Conservation (phyloP, 2,329 filamentous ascomycete genomes). For the Thyridium curvatum region DNA sequence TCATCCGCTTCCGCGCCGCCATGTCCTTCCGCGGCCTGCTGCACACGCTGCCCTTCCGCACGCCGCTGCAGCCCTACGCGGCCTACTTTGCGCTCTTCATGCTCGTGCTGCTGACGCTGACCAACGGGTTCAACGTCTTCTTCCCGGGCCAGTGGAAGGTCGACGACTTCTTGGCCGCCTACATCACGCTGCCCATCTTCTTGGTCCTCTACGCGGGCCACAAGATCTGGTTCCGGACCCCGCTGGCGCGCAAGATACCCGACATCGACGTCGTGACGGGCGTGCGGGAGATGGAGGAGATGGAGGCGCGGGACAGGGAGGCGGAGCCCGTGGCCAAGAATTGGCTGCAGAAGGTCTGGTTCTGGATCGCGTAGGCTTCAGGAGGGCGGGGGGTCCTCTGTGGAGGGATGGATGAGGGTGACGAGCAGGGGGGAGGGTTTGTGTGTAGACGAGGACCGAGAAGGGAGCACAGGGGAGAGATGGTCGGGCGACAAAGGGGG, state of each 20-base stretch:
- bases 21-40: constrained; percentile 46
- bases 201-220: constrained; percentile 54
- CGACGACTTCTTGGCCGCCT: constrained; percentile 57
- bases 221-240: constrained; percentile 43
- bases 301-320: constrained; percentile 38
- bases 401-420: too few relatives aligned
- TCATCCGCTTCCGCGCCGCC: constrained; percentile 52
- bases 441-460: too few relatives aligned
- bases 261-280: constrained; percentile 52
- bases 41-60: constrained; percentile 43
- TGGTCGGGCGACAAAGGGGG: too few relatives aligned
- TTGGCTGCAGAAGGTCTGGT: constrained; percentile 45
- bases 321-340: constrained; percentile 41
- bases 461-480: too few relatives aligned
- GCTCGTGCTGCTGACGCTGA: constrained; percentile 57
- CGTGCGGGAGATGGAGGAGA: constrained; percentile 56
- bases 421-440: too few relatives aligned
- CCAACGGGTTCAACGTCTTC: constrained; percentile 73
- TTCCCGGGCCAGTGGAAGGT: constrained; percentile 58
- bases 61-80: constrained; percentile 54
- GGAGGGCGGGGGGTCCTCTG: too few relatives aligned
- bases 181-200: constrained; percentile 58
- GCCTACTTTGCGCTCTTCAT: constrained; percentile 53
- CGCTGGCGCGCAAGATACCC: constrained; percentile 30
- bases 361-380: constrained; percentile 41